These are phyloP conservation scores for Erodium moschatum DNA, from an alignment of 441 rosid genomes.

Conservation along the genomic window DNA sequence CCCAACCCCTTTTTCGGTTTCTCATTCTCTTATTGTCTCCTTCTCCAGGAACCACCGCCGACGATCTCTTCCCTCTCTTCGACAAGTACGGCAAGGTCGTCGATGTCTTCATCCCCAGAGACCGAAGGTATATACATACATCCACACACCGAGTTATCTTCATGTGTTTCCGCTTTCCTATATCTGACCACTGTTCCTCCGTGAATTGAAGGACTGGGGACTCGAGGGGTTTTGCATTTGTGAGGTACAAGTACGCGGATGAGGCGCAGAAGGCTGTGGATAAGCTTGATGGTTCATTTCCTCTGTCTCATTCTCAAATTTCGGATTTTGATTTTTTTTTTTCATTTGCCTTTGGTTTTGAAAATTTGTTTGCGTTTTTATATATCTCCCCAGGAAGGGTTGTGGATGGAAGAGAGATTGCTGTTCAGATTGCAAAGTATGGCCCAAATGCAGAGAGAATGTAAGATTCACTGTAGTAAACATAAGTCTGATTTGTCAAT, in stretches of 20 bases:
- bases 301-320: neutral
- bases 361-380: too few relatives aligned
- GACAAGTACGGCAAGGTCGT: slow-evolving; percentile 72
- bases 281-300: slow-evolving; percentile 48
- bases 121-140: slow-evolving; percentile 39
- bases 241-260: slow-evolving; percentile 60
- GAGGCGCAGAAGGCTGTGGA: slow-evolving; percentile 77
- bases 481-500: too few relatives aligned
- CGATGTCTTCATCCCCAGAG: slow-evolving; percentile 65
- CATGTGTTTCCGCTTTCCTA: too few relatives aligned
- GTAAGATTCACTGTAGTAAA: slow-evolving; percentile 26
- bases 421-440: slow-evolving; percentile 67
- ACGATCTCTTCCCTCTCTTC: slow-evolving; percentile 63
- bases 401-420: slow-evolving; percentile 69
- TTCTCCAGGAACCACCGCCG: slow-evolving; percentile 49
- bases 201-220: slow-evolving; percentile 49
- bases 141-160: too few relatives aligned
- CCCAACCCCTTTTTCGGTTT: neutral
- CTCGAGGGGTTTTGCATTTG: slow-evolving; percentile 73
- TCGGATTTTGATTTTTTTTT: neutral
- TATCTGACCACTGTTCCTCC: neutral
- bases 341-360: neutral
- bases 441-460: slow-evolving; percentile 70
- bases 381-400: slow-evolving; percentile 39
- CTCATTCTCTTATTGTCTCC: slow-evolving; percentile 5